Percentiles rank a stretch among this genome's conserved stretches.
phyloP scores from a whole-genome alignment of 805 yeast genomes.

The Allodekkera sacchari region DNA sequence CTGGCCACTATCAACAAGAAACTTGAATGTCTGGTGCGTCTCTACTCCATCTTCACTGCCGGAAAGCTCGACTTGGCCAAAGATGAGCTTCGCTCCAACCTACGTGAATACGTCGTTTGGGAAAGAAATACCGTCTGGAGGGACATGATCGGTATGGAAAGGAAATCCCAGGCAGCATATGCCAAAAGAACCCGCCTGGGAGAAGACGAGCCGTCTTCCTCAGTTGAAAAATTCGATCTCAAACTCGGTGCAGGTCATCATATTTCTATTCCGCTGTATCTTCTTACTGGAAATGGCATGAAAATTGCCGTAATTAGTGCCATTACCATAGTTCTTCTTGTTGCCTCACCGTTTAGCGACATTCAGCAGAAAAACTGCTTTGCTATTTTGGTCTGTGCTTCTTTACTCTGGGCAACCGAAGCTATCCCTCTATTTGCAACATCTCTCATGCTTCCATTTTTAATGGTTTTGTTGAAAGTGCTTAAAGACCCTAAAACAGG shows the following conservation, averaged over 20 bases:
- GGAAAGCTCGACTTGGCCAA: conserved; percentile 32
- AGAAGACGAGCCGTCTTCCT: conserved; percentile 13
- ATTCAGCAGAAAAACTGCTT: conserved; percentile 69
- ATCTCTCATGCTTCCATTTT: conserved; percentile 71
- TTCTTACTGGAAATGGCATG: conserved; percentile 30
- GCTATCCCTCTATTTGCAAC: conserved; percentile 89
- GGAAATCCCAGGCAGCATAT: conserved; percentile 72
- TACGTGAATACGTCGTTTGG: conserved; percentile 94
- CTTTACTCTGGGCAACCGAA: conserved; percentile 93
- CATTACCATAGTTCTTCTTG: conserved; percentile 40
- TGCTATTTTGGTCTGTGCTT: conserved; percentile 73
- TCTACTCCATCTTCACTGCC: conserved; percentile 31
- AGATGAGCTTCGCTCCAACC: conserved; percentile 39
- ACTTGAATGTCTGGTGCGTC: conserved; percentile 35
- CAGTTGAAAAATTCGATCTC: conserved; percentile 14
- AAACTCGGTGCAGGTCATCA: conserved; percentile 22
- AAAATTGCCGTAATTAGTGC: conserved; percentile 39
- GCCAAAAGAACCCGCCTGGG: conserved; percentile 23
- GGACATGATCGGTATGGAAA: conserved; percentile 85
- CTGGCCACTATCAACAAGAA: conserved; percentile 39
- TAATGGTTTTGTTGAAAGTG: conserved; percentile 67
- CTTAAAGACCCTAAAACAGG: conserved; percentile 47
- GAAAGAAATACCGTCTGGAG: conserved; percentile 98
- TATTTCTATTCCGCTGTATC: conserved; percentile 24
- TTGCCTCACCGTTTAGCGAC: conserved; percentile 52